phyloP scores from a whole-genome alignment of 2,329 filamentous ascomycete species.

The Colletotrichum paranaense region DNA sequence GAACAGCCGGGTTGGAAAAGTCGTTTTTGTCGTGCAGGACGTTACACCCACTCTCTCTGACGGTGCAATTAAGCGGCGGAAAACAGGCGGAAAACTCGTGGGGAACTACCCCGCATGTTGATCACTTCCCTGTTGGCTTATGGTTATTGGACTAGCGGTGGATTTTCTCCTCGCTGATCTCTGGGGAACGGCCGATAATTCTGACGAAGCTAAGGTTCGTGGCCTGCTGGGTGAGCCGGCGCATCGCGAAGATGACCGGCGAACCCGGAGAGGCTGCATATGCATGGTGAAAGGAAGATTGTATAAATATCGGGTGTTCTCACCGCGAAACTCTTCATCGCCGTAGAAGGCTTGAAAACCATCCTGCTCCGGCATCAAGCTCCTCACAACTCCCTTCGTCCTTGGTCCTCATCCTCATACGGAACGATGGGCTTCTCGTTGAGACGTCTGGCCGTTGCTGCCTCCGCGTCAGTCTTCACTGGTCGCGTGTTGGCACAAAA shows the following conservation, averaged over 20 bases:
- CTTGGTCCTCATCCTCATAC: neutral
- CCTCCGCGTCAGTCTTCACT: neutral
- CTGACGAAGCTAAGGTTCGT: conserved; percentile 13
- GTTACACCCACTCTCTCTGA: conserved; percentile 9
- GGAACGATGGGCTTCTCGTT: conserved; percentile 6
- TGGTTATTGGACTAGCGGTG: neutral
- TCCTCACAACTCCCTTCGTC: neutral
- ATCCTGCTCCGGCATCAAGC: neutral
- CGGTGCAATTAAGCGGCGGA: neutral
- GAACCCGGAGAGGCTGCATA: neutral
- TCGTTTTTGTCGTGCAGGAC: conserved; percentile 1
- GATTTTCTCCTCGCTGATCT: conserved; percentile 10
- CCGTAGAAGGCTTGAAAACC: neutral
- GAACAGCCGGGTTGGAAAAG: neutral
- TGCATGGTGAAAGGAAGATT: neutral
- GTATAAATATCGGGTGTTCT: conserved; percentile 1
- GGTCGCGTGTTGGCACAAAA: neutral
- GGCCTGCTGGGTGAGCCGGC: neutral
- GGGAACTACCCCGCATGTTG: neutral
- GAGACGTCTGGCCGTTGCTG: conserved; percentile 8
- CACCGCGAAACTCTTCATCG: neutral
- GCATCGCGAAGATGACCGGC: conserved; percentile 6
- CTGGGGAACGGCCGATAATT: conserved; percentile 28
- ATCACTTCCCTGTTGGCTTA: neutral
- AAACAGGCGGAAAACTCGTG: conserved; percentile 14